phyloP scores from a whole-genome alignment of 169 alveolate genomes.

The Plasmodium sp. region DNA sequence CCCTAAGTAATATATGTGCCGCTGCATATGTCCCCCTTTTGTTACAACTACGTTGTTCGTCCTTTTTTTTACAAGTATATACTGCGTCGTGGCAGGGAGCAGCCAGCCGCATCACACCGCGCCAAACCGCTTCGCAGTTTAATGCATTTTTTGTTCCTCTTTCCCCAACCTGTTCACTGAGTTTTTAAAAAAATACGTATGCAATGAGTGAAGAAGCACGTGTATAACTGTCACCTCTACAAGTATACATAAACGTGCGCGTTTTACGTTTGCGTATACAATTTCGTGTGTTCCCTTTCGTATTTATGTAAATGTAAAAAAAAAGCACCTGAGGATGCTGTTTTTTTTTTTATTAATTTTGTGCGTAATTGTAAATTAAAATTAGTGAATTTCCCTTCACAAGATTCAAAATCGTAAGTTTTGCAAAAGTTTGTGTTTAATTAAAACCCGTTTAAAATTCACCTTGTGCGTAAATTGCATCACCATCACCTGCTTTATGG shows the following conservation, averaged over 20 bases:
- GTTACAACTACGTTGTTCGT: not conserved
- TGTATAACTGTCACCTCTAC: not conserved
- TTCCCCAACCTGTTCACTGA: not conserved
- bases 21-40: not conserved
- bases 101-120: not conserved
- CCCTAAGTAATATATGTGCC: not conserved
- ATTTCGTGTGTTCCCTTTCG: not conserved
- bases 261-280: not conserved
- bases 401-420: slow-evolving; percentile 13
- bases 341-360: not conserved
- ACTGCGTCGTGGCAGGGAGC: not conserved
- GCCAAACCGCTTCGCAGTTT: not conserved
- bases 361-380: not conserved
- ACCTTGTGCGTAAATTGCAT: not conserved
- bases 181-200: not conserved
- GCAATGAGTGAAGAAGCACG: not conserved
- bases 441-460: not conserved
- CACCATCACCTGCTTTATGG: not conserved
- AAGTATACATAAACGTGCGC: not conserved
- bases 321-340: not conserved
- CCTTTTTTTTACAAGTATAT: not conserved
- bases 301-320: not conserved
- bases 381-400: slow-evolving; percentile 1
- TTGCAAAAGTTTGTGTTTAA: slow-evolving; percentile 9
- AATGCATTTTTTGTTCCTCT: not conserved